Percentiles rank a stretch among this genome's conserved stretches.
phyloP scores from a whole-genome alignment of 2,329 filamentous ascomycete genomes.

The Setomelanomma holmii region DNA sequence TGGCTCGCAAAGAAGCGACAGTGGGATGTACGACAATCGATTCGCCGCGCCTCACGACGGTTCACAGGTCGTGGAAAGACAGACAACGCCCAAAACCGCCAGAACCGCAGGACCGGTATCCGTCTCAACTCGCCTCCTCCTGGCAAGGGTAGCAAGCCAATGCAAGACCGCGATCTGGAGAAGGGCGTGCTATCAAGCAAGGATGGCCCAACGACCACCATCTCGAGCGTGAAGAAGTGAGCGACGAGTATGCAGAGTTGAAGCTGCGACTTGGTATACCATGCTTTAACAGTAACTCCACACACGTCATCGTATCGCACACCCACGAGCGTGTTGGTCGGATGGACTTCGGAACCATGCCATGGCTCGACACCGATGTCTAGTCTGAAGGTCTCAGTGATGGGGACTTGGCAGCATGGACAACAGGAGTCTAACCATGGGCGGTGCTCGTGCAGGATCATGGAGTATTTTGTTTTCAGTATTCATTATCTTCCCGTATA shows the following conservation, averaged over 20 bases:
- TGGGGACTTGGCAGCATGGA: too few species aligned
- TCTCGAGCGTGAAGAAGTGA: slow-evolving; percentile 37
- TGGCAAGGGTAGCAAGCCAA: slow-evolving; percentile 24
- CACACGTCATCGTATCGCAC: too few species aligned
- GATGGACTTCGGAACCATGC: too few species aligned
- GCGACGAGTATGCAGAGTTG: background rate
- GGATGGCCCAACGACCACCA: slow-evolving; percentile 40
- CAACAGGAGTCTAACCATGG: background rate
- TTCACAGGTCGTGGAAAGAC: slow-evolving; percentile 50
- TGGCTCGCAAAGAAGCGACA: slow-evolving; percentile 84
- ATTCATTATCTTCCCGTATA: background rate
- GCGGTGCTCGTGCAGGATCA: background rate
- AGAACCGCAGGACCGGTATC: slow-evolving; percentile 45
- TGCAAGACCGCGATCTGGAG: slow-evolving; percentile 41
- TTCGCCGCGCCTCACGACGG: slow-evolving; percentile 68
- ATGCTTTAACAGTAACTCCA: too few species aligned
- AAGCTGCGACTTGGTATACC: background rate
- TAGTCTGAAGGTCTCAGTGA: too few species aligned
- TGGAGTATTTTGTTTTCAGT: background rate
- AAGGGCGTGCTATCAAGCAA: slow-evolving; percentile 39
- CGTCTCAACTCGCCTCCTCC: slow-evolving; percentile 45
- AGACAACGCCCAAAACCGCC: slow-evolving; percentile 37
- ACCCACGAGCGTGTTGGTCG: too few species aligned
- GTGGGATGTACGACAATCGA: slow-evolving; percentile 77
- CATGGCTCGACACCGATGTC: too few species aligned